Evolutionary conservation across 1,284 basidiomycete genomes (phyloP), one percentile per base, ranked within the genome.

Genomic region (Gomphus sp.): DNA sequence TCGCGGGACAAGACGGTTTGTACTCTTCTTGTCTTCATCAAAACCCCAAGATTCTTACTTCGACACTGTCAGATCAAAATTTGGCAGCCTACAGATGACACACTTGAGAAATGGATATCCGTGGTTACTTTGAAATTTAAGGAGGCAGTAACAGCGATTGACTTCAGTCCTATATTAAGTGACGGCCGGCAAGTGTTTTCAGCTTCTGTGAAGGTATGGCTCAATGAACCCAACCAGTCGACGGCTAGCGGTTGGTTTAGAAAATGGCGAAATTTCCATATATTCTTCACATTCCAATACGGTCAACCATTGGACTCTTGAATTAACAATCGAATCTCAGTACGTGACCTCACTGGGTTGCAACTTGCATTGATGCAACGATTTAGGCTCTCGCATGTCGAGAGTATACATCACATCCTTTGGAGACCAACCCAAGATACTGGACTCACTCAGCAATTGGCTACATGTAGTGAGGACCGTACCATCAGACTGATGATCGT

Each of bases 1-100:
- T 95, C 94, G 5, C 80, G 97, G 50, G 96, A 99, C 71, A 98
- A 96, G 75, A 93, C 88, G n/a, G 93, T 92, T 63, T 41, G 37
- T 36, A 43, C 14, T 34, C n/a, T 4, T 28, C 22, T 28, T 56
- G 16, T 43, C 53, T 31, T n/a, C 16, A 4, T n/a, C 6, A 16
- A 41, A 25, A 10, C 61, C 22, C 43, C 44, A 31, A 31, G 28
- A n/a, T 53, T 16, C 37, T 10, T 36, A 18, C 11, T 56, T 16
- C 50, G 33, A 22, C 12, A 16, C 9, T 52, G 12, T 12, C 60
- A 91, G 89, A 85, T 89, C n/a, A 89, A 81, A 68, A 76, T 91
- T 47, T 91, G 89, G 89, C 68, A 73, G 22, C 62, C 66, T 6
- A 55, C 58, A 6, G 65, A 68, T 39, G 56, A 48, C 5, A 43